A percentile compares a stretch with the other conserved stretches of the same genome.
phyloP scores from a whole-genome alignment of 1,139 yeast species.

The Kluyveromyces sp. region DNA sequence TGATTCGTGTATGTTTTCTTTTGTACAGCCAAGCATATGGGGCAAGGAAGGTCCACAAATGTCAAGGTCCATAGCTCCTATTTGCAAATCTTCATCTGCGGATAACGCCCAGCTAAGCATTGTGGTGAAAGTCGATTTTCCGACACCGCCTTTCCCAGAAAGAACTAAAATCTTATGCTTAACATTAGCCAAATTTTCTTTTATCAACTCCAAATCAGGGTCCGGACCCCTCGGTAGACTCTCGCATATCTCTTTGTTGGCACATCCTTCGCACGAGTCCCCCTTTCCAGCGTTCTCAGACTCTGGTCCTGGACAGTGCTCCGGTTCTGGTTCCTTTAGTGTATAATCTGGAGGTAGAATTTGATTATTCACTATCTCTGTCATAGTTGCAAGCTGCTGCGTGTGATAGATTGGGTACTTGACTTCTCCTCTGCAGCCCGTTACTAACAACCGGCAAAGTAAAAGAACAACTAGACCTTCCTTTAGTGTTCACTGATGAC shows the following conservation, averaged over 20 bases:
- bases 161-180: conserved; percentile 79
- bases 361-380: conserved; percentile 15
- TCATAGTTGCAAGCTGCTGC: conserved; percentile 10
- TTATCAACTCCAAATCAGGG: conserved; percentile 81
- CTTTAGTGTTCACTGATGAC: too few species aligned
- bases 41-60: conserved; percentile 98
- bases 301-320: conserved; percentile 98
- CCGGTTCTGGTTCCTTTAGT: conserved; percentile 59
- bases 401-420: too few species aligned
- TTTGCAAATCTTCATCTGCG: conserved; percentile 76
- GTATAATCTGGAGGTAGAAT: conserved; percentile 26
- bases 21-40: conserved; percentile 85
- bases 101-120: conserved; percentile 96
- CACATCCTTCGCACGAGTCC: conserved; percentile 92
- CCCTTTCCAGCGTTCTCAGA: conserved; percentile 89
- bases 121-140: conserved; percentile 91
- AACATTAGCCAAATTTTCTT: conserved; percentile 56
- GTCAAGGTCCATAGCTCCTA: conserved; percentile 96
- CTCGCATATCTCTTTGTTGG: conserved; percentile 85
- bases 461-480: too few species aligned
- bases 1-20: conserved; percentile 82
- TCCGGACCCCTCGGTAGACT: conserved; percentile 92
- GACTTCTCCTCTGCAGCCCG: too few species aligned
- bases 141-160: conserved; percentile 98
- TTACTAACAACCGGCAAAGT: too few species aligned